Evolutionary conservation across 2,329 filamentous ascomycete species (phyloP).

Genomic region (Exophiala viscosa): DNA sequence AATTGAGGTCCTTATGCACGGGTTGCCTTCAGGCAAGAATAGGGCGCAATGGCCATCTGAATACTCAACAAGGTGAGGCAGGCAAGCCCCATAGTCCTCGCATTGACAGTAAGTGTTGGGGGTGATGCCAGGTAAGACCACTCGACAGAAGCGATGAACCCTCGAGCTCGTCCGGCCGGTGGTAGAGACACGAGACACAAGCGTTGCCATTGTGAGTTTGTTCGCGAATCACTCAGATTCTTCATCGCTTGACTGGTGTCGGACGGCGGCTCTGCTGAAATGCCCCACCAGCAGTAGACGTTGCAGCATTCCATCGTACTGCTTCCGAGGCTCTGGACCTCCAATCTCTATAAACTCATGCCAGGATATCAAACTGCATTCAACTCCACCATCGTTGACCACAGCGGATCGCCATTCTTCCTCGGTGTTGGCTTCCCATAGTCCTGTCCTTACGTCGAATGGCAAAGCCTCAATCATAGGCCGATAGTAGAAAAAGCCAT

Average conservation of each 20-base stretch:
- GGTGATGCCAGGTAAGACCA: too few relatives aligned
- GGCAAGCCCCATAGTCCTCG: too few relatives aligned
- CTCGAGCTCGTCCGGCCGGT: too few relatives aligned
- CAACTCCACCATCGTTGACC: conserved; percentile 7
- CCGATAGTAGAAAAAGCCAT: conserved; percentile 21
- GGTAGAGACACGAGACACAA: too few relatives aligned
- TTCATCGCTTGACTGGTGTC: background rate
- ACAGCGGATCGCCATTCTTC: conserved; percentile 19
- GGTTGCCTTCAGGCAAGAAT: too few relatives aligned
- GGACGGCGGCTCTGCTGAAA: conserved; percentile 17
- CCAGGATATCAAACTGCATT: conserved; percentile 24
- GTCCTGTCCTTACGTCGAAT: conserved; percentile 23
- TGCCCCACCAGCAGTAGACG: conserved; percentile 20
- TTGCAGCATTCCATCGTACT: conserved; percentile 22
- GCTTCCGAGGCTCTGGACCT: conserved; percentile 10
- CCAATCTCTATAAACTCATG: conserved; percentile 21
- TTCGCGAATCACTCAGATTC: background rate
- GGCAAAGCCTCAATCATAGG: conserved; percentile 24
- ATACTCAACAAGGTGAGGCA: too few relatives aligned
- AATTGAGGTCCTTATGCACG: too few relatives aligned
- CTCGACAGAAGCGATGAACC: too few relatives aligned
- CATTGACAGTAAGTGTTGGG: too few relatives aligned
- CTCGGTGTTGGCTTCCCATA: conserved; percentile 24
- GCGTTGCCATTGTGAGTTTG: too few relatives aligned
- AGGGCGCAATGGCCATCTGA: too few relatives aligned